phyloP scores from a whole-genome alignment of 306 rosid genomes.

The Corylus heterophylla region DNA sequence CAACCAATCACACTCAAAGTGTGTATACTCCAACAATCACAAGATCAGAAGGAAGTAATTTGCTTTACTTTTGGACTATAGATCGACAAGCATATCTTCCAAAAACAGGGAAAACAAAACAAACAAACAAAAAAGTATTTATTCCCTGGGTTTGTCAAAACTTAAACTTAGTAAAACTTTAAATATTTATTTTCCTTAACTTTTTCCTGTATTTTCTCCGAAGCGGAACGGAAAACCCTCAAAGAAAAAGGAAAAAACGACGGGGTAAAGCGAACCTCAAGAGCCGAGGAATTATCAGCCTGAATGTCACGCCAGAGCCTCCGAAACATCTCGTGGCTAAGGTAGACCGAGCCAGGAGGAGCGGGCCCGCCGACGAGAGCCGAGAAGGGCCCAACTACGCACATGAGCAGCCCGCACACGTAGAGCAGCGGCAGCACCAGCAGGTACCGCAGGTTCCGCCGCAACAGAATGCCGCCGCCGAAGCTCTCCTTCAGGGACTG shows the following conservation, averaged over 20 bases:
- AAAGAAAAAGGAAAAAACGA: background rate
- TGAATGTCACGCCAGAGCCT: constrained; percentile 61
- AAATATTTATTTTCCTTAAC: background rate
- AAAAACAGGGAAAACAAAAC: background rate
- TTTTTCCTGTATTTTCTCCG: constrained; percentile 17
- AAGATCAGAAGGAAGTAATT: background rate
- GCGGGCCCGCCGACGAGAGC: constrained; percentile 55
- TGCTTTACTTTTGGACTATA: background rate
- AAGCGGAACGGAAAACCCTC: background rate
- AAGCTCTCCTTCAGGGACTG: constrained; percentile 32
- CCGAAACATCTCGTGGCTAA: constrained; percentile 62
- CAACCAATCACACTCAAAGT: too few relatives aligned
- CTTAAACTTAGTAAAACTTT: background rate
- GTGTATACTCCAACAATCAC: background rate
- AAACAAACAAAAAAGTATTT: background rate
- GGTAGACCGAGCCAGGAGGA: constrained; percentile 85
- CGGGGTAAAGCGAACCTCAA: constrained; percentile 47
- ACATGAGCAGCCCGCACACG: constrained; percentile 80
- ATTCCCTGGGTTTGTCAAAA: background rate
- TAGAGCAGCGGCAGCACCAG: constrained; percentile 74
- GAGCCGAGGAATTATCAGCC: constrained; percentile 68
- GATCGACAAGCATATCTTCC: constrained; percentile 3
- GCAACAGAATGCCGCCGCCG: constrained; percentile 51
- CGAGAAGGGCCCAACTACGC: constrained; percentile 75
- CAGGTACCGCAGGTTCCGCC: constrained; percentile 71